phyloP scores from a whole-genome alignment of 768 basidiomycete genomes.

The Candolleomyces efflorescens region DNA sequence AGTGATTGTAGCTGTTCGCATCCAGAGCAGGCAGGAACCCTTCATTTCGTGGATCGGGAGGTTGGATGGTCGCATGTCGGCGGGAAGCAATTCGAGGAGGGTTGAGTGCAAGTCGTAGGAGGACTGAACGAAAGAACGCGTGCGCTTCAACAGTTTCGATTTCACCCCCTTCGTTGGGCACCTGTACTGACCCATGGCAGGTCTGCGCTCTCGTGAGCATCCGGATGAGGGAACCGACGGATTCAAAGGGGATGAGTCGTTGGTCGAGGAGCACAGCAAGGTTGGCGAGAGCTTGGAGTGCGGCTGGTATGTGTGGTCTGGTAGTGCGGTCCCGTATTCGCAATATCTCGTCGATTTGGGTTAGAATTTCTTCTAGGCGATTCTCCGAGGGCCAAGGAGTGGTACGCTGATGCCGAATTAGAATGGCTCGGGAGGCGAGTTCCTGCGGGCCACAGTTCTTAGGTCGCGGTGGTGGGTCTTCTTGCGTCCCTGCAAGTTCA shows the following conservation, averaged over 20 bases:
- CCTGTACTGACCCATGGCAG: background rate
- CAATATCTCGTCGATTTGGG: constrained; percentile 9
- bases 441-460: background rate
- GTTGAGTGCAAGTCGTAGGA: background rate
- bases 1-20: constrained; percentile 44
- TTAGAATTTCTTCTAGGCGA: constrained; percentile 9
- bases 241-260: constrained; percentile 40
- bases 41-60: constrained; percentile 1
- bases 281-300: constrained; percentile 60
- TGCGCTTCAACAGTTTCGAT: background rate
- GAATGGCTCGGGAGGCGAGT: background rate
- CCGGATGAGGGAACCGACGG: constrained; percentile 42
- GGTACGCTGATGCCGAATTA: background rate
- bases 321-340: constrained; percentile 18
- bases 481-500: constrained; percentile 13
- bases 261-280: constrained; percentile 49
- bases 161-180: background rate
- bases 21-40: constrained; percentile 16
- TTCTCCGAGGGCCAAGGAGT: background rate
- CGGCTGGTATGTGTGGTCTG: constrained; percentile 31
- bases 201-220: constrained; percentile 21
- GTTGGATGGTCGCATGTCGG: background rate
- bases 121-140: background rate
- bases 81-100: constrained; percentile 19
- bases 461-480: background rate